Conservation (phyloP, 164 flowering plant genomes). For the Vitis vinifera region DNA sequence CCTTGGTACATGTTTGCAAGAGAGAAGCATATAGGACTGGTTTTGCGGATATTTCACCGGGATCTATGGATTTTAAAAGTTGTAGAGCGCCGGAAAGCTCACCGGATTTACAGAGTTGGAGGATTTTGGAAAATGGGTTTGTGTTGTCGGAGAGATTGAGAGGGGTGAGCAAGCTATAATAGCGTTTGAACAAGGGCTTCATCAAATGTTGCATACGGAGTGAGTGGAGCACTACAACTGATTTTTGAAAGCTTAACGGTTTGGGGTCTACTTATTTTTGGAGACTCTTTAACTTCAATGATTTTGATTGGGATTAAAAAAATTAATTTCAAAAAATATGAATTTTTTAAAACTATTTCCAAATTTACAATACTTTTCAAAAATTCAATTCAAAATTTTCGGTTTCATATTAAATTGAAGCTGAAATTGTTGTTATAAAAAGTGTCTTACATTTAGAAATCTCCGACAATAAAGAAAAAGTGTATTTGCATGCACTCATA, state of each 20-base stretch:
- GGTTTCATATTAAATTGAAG: too few species aligned
- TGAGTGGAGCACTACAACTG: background rate
- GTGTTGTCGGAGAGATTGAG: slow-evolving; percentile 5
- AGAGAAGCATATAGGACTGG: slow-evolving; percentile 67
- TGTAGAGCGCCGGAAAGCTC: slow-evolving; percentile 40
- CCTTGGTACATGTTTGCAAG: slow-evolving; percentile 64
- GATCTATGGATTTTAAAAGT: slow-evolving; percentile 41
- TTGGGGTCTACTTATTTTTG: background rate
- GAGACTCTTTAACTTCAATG: too few species aligned
- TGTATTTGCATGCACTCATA: too few species aligned
- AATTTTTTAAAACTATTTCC: too few species aligned
- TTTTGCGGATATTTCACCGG: slow-evolving; percentile 24
- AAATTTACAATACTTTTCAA: too few species aligned
- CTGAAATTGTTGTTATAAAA: too few species aligned
- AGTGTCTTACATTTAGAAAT: too few species aligned
- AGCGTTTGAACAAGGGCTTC: slow-evolving; percentile 33
- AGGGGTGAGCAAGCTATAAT: slow-evolving; percentile 26
- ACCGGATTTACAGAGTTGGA: slow-evolving; percentile 47
- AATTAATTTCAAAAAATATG: too few species aligned
- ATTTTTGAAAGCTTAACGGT: slow-evolving; percentile 8
- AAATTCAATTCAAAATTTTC: too few species aligned
- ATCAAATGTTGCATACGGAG: slow-evolving; percentile 5
- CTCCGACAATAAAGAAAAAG: too few species aligned
- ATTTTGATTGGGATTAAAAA: too few species aligned
- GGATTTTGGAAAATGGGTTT: slow-evolving; percentile 34